These are phyloP conservation scores for Millerozyma miso DNA, from an alignment of 805 yeast species.

Conservation along the genomic window DNA sequence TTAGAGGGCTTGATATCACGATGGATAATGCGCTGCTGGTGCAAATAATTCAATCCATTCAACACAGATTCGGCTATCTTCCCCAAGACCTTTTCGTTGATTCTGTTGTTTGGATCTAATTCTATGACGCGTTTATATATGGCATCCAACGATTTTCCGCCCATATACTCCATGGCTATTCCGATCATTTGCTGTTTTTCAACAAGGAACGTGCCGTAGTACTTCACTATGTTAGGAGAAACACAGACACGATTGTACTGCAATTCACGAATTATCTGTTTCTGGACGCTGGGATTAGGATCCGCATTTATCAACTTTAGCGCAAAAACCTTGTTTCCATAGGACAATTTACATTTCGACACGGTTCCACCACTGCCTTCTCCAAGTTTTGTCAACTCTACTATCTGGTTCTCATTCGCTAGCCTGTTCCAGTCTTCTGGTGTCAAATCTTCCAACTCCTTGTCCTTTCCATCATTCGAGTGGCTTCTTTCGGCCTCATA, in stretches of 20 bases:
- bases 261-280: slow-evolving; percentile 85
- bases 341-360: slow-evolving; percentile 61
- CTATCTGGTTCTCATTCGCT: slow-evolving; percentile 56
- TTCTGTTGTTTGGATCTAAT: slow-evolving; percentile 67
- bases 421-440: slow-evolving; percentile 72
- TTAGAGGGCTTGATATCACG: slow-evolving; percentile 96
- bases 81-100: slow-evolving; percentile 90
- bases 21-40: slow-evolving; percentile 84
- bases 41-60: slow-evolving; percentile 80
- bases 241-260: slow-evolving; percentile 81
- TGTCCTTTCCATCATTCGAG: background rate
- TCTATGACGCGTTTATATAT: slow-evolving; percentile 73
- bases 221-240: slow-evolving; percentile 82
- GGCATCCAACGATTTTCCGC: slow-evolving; percentile 86
- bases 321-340: slow-evolving; percentile 71
- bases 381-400: slow-evolving; percentile 70
- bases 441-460: slow-evolving; percentile 46
- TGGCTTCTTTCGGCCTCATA: background rate
- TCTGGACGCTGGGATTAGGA: slow-evolving; percentile 82
- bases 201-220: slow-evolving; percentile 87
- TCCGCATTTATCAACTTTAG: slow-evolving; percentile 69
- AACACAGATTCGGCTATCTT: slow-evolving; percentile 84
- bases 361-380: slow-evolving; percentile 96
- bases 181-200: slow-evolving; percentile 76
- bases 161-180: slow-evolving; percentile 97